phyloP scores from a whole-genome alignment of 768 basidiomycete genomes.

The Leucocoprinus leucothites region DNA sequence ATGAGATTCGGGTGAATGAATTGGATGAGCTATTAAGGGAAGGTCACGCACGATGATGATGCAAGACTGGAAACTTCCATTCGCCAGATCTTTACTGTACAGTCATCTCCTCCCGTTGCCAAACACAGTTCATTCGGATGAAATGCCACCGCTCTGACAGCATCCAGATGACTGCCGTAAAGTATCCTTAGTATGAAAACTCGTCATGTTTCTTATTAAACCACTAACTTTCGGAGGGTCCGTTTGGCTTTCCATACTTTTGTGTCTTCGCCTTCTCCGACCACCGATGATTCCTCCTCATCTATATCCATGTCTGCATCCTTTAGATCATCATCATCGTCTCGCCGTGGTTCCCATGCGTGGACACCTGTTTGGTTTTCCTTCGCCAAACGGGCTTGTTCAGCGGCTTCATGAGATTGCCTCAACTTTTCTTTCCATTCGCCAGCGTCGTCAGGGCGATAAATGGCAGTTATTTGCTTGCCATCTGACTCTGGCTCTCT shows the following conservation, averaged over 20 bases:
- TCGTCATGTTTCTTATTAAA: conserved; percentile 18
- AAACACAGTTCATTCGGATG: conserved; percentile 82
- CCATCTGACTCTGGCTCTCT: conserved; percentile 47
- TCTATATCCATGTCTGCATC: conserved; percentile 71
- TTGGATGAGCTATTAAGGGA: conserved; percentile 11
- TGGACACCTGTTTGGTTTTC: conserved; percentile 35
- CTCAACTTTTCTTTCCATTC: conserved; percentile 85
- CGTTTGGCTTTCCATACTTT: conserved; percentile 86
- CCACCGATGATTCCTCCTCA: conserved; percentile 61
- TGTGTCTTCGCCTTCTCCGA: conserved; percentile 62
- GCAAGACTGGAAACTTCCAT: conserved; percentile 75
- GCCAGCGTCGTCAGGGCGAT: conserved; percentile 79
- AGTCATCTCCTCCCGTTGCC: conserved; percentile 94
- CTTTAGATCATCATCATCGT: conserved; percentile 64
- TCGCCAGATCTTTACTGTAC: conserved; percentile 94
- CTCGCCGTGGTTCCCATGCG: conserved; percentile 50
- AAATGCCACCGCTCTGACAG: conserved; percentile 88
- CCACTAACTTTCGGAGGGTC: conserved; percentile 83
- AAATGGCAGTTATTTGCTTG: conserved; percentile 73
- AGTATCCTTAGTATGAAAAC: conserved; percentile 15
- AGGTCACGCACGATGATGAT: conserved; percentile 65
- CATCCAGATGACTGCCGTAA: conserved; percentile 80
- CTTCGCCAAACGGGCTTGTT: conserved; percentile 43
- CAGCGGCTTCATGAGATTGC: conserved; percentile 58
- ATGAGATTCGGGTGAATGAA: conserved; percentile 15